Evolutionary conservation across 1,139 yeast species (phyloP).

Genomic region (Spathaspora jeffriesii): DNA sequence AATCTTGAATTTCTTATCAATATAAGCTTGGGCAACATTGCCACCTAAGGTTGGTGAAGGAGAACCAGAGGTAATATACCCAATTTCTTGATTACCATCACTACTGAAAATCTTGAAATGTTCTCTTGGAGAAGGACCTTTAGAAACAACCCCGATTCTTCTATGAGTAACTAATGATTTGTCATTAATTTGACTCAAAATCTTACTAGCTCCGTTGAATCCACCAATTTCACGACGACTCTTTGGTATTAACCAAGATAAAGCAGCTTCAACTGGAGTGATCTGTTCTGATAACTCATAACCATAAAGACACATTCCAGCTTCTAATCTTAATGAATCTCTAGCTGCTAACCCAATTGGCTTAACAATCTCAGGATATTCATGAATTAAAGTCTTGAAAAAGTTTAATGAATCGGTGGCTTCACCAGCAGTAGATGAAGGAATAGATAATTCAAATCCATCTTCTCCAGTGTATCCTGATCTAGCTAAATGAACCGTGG

Average conservation of each 20-base stretch:
- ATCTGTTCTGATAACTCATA: slow-evolving; percentile 81
- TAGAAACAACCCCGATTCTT: slow-evolving; percentile 72
- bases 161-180: slow-evolving; percentile 58
- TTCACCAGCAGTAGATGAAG: slow-evolving; percentile 48
- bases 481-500: slow-evolving; percentile 73
- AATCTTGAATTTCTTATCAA: slow-evolving; percentile 72
- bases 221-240: slow-evolving; percentile 58
- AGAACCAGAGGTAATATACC: slow-evolving; percentile 85
- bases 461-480: slow-evolving; percentile 99
- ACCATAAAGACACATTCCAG: slow-evolving; percentile 98
- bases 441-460: slow-evolving; percentile 91
- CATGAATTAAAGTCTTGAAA: slow-evolving; percentile 59
- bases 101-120: slow-evolving; percentile 66
- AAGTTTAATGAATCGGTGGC: slow-evolving; percentile 52
- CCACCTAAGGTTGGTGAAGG: slow-evolving; percentile 86
- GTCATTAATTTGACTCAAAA: slow-evolving; percentile 68
- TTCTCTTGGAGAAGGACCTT: slow-evolving; percentile 93
- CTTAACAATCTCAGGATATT: slow-evolving; percentile 57
- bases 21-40: slow-evolving; percentile 91
- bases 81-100: slow-evolving; percentile 55
- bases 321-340: slow-evolving; percentile 92
- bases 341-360: slow-evolving; percentile 98
- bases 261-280: slow-evolving; percentile 87
- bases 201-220: slow-evolving; percentile 80
- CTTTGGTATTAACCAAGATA: slow-evolving; percentile 89